Evolutionary conservation across 108 stramenopile genomes (phyloP).

Genomic region (Skeletonema marinoi): DNA sequence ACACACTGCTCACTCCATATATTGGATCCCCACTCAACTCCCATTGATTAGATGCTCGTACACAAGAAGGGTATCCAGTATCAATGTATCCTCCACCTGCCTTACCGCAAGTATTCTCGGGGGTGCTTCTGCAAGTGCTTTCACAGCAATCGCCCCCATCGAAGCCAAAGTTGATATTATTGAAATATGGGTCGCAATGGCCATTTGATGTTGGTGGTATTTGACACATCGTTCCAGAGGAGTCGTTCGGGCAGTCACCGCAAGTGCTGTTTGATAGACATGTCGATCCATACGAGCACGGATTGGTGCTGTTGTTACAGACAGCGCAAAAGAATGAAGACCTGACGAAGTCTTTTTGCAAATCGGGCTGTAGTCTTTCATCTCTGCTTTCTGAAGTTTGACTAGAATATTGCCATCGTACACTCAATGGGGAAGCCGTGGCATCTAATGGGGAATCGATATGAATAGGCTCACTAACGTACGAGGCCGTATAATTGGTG

Average conservation of each 20-base stretch:
- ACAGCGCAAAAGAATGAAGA: not conserved
- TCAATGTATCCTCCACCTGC: not conserved
- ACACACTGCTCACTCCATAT: not conserved
- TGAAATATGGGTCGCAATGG: no score
- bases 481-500: not conserved
- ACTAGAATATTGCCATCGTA: no score
- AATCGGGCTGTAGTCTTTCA: not conserved
- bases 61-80: not conserved
- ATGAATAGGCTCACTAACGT: not conserved
- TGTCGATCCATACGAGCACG: not conserved
- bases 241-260: not conserved
- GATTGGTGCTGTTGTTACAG: not conserved
- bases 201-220: no score
- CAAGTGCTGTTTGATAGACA: not conserved
- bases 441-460: not conserved
- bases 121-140: not conserved
- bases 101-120: conserved; percentile 9
- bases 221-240: not conserved
- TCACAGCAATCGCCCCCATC: conserved; percentile 21
- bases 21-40: not conserved
- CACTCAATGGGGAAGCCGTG: not conserved
- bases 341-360: not conserved
- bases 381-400: no score
- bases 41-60: not conserved
- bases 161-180: no score